Base-by-base conservation (phyloP, 176 grass and related monocot species). In the Oryza glumipatula region DNA sequence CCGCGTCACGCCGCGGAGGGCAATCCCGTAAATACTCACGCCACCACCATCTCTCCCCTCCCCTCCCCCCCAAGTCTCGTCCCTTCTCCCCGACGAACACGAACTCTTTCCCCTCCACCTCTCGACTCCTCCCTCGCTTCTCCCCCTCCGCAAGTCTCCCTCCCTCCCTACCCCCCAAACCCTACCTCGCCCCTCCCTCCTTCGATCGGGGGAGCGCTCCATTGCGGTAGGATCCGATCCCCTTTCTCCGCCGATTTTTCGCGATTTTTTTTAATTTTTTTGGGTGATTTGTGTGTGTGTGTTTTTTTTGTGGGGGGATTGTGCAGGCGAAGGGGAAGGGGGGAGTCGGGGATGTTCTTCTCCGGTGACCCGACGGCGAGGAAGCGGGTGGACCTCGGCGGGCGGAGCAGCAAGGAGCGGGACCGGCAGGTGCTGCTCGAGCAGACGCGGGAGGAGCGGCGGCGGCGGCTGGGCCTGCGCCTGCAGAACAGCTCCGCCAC, bases 351-450 rank as follows among this genome's bases (percentile, higher is more conserved):
- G 82, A 99, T 99, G 96, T 99, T 94, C 79, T 99, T 99, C 92
- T 89, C 91, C 41, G 96, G 96, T 47, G 96, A 99, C 76, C 52
- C 93, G 51, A 89, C 91, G n/a, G 65, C 91, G 72, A 83, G 93
- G 83, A 94, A 84, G 70, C 87, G 93, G 52, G 96, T 99, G 67
- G 96, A 99, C 90, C 87, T 99, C 28, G 96, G 96, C 49, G 96
- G 96, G 19, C 88, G 96, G 49, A 99, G 96, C 89, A 94, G 26
- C 80, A 99, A 99, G 86, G 93, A 99, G 88, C 90, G 96, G 51
- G 93, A 96, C 78, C 93, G 96, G 76, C 84, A 99, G 91, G 85
- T 92, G 71, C 87, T 99, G 79, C 80, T 99, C 24, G 88, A 91
- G 67, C 89, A 99, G 86, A 90, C 96, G 64, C 87, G 96, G 22